A percentile compares a stretch with the other conserved stretches of the same genome.
Conservation (phyloP, 169 alveolate species). For the Toxoplasma gondii region DNA sequence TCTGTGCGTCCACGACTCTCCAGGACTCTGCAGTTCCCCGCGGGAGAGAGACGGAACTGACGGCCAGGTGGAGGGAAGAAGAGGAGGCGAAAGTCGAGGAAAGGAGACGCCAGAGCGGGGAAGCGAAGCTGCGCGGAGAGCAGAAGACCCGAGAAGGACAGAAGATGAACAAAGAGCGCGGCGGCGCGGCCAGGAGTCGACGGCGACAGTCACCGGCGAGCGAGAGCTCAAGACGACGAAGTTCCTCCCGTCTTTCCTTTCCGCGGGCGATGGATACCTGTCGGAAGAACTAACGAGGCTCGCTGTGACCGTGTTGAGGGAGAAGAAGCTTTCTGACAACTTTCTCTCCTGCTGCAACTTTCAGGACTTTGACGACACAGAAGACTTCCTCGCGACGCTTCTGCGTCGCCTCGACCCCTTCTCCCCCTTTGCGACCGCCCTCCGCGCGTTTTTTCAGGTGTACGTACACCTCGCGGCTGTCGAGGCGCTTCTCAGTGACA, state of each 20-base stretch:
- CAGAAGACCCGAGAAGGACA: too few species aligned
- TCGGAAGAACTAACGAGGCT: not conserved
- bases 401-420: constrained; percentile 7
- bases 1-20: too few species aligned
- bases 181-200: too few species aligned
- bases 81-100: too few species aligned
- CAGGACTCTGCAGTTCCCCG: too few species aligned
- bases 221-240: too few species aligned
- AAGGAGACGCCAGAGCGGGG: too few species aligned
- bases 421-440: not conserved
- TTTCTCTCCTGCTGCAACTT: not conserved
- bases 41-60: too few species aligned
- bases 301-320: not conserved
- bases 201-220: too few species aligned
- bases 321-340: not conserved
- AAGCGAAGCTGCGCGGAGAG: too few species aligned
- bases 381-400: not conserved
- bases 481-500: not conserved
- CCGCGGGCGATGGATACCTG: not conserved
- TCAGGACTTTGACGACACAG: not conserved
- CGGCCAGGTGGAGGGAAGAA: too few species aligned
- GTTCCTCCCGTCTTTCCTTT: not conserved
- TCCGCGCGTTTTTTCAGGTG: not conserved
- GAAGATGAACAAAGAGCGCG: too few species aligned
- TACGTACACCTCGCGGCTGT: not conserved